A percentile compares a stretch with the other conserved stretches of the same genome.
These are phyloP conservation scores for Claviceps purpurea DNA, from an alignment of 2,329 filamentous ascomycete species.

Conservation along the genomic window DNA sequence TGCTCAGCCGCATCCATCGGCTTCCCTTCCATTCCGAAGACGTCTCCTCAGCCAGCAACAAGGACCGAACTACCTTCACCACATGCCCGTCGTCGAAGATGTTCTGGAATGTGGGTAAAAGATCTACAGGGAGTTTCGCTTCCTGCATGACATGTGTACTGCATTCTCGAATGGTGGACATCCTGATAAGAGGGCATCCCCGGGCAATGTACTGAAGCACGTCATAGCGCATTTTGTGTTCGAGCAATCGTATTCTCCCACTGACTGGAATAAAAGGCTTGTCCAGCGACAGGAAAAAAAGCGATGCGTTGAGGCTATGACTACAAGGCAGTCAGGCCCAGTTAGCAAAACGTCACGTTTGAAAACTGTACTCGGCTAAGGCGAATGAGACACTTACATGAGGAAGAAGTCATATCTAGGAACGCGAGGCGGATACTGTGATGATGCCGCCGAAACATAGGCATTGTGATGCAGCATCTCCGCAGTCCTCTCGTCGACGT, in stretches of 20 bases:
- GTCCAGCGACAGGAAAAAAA: slow-evolving; percentile 62
- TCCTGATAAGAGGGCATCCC: slow-evolving; percentile 41
- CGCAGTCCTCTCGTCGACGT: slow-evolving; percentile 39
- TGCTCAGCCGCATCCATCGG: slow-evolving; percentile 39
- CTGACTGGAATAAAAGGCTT: slow-evolving; percentile 45
- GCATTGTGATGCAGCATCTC: slow-evolving; percentile 57
- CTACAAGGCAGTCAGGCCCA: slow-evolving; percentile 28
- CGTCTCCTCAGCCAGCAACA: slow-evolving; percentile 48
- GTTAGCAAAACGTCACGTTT: background rate
- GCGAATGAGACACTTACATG: slow-evolving; percentile 20
- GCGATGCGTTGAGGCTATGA: slow-evolving; percentile 58
- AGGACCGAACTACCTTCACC: slow-evolving; percentile 58
- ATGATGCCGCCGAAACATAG: slow-evolving; percentile 36
- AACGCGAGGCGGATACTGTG: slow-evolving; percentile 49
- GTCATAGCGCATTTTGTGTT: slow-evolving; percentile 71
- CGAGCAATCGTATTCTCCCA: slow-evolving; percentile 56
- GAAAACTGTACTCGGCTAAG: too few relatives aligned
- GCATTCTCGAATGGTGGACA: slow-evolving; percentile 39
- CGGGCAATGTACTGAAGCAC: slow-evolving; percentile 61
- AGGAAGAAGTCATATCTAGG: slow-evolving; percentile 73
- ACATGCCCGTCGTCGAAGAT: slow-evolving; percentile 68
- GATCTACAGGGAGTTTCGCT: slow-evolving; percentile 31
- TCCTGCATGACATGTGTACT: slow-evolving; percentile 30
- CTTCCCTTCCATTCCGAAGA: slow-evolving; percentile 30
- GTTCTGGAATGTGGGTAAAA: slow-evolving; percentile 32